Conservation (phyloP, 805 yeast species). For the Starmerella riodocensis region DNA sequence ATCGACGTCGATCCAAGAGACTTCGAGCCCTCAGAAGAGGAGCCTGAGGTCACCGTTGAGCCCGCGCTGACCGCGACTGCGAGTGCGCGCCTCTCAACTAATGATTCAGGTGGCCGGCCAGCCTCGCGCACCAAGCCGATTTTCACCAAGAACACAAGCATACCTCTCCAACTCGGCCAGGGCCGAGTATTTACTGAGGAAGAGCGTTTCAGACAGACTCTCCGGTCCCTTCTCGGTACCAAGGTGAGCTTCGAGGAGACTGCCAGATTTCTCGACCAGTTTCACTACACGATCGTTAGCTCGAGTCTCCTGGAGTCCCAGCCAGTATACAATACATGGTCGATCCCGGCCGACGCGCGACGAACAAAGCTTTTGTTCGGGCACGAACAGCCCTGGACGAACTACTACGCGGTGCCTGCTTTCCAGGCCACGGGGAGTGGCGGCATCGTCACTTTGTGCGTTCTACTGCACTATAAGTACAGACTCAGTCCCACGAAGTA, state of each 20-base stretch:
- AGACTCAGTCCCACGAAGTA: not conserved
- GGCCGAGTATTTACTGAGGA: slow-evolving; percentile 1
- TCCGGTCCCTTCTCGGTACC: slow-evolving; percentile 21
- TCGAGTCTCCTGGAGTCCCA: slow-evolving; percentile 36
- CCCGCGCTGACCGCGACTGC: too few relatives aligned
- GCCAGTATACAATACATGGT: slow-evolving; percentile 23
- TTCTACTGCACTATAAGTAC: slow-evolving; percentile 24
- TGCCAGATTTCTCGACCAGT: slow-evolving; percentile 35
- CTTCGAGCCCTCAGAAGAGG: too few relatives aligned
- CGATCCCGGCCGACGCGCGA: slow-evolving; percentile 13
- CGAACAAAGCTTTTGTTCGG: slow-evolving; percentile 16
- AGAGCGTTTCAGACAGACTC: slow-evolving; percentile 20
- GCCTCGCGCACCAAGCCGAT: too few relatives aligned
- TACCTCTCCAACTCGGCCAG: slow-evolving; percentile 11
- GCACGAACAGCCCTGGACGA: slow-evolving; percentile 14
- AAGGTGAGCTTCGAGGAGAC: slow-evolving; percentile 24
- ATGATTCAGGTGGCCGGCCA: too few relatives aligned
- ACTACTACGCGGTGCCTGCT: slow-evolving; percentile 8
- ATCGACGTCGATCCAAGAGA: slow-evolving; percentile 7
- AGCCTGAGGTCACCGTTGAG: too few relatives aligned
- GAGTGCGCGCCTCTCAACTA: too few relatives aligned
- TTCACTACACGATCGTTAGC: slow-evolving; percentile 38
- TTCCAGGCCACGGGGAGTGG: slow-evolving; percentile 29
- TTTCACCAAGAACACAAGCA: not conserved
- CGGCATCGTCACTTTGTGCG: slow-evolving; percentile 26